These are phyloP conservation scores for Candida succiphila DNA, from an alignment of 805 yeast species.

Conservation along the genomic window DNA sequence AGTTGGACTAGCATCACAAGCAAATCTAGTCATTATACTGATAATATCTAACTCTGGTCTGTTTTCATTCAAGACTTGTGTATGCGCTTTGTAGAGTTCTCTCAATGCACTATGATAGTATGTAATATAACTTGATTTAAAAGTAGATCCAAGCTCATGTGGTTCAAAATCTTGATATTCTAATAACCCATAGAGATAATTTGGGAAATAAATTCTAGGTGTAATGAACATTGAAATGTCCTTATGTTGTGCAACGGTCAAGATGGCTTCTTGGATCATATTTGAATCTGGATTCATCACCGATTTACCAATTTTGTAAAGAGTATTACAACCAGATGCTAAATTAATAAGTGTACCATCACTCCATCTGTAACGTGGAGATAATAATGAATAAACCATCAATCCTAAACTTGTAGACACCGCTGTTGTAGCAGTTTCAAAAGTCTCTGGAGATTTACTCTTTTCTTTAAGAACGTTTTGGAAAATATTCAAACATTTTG, in stretches of 20 bases:
- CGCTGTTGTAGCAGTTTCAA: slow-evolving; percentile 3
- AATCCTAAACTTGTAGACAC: slow-evolving; percentile 5
- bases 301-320: slow-evolving; percentile 1
- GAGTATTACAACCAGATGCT: slow-evolving; percentile 5
- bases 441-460: slow-evolving; percentile 2
- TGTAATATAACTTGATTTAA: not conserved
- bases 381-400: slow-evolving; percentile 4
- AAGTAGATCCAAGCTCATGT: not conserved
- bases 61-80: slow-evolving; percentile 1
- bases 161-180: slow-evolving; percentile 1
- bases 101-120: slow-evolving; percentile 2
- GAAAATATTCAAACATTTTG: slow-evolving; percentile 7
- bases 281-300: not conserved
- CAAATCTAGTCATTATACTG: slow-evolving; percentile 7
- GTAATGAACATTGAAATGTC: slow-evolving; percentile 1
- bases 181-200: slow-evolving; percentile 6
- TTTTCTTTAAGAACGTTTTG: slow-evolving; percentile 3
- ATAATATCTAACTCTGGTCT: slow-evolving; percentile 8
- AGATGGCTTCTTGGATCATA: not conserved
- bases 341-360: slow-evolving; percentile 6
- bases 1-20: slow-evolving; percentile 4
- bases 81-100: slow-evolving; percentile 1
- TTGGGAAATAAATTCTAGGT: slow-evolving; percentile 7
- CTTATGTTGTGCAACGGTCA: slow-evolving; percentile 1
- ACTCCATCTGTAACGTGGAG: slow-evolving; percentile 10